Evolutionary conservation across 371 early-diverging fungal species (phyloP).

Genomic region (Mortierella sp.): DNA sequence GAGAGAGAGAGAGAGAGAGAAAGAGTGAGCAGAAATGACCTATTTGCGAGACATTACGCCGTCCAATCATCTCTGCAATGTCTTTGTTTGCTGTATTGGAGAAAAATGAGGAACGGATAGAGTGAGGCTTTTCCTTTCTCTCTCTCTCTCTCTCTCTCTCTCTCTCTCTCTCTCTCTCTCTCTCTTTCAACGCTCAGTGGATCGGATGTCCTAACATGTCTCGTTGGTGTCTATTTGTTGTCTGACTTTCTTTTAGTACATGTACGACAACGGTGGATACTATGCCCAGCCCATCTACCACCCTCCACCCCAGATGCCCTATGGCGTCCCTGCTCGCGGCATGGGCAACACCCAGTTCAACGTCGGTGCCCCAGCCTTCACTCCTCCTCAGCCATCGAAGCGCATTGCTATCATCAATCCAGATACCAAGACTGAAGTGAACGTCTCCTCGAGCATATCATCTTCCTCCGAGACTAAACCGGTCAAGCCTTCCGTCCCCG

Average conservation of each 20-base stretch:
- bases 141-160: no score
- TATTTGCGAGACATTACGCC: no score
- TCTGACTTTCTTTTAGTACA: constrained; percentile 31
- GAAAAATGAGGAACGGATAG: no score
- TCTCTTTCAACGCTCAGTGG: background rate
- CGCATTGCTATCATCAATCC: constrained; percentile 84
- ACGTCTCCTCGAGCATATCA: constrained; percentile 44
- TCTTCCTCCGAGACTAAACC: constrained; percentile 48
- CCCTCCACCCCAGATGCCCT: constrained; percentile 49
- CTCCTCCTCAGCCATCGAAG: constrained; percentile 57
- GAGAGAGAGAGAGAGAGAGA: background rate
- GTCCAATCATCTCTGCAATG: no score
- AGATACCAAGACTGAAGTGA: constrained; percentile 73
- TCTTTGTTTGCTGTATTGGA: no score
- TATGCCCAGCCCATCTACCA: constrained; percentile 47
- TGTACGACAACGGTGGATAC: constrained; percentile 23
- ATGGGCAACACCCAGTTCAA: constrained; percentile 28
- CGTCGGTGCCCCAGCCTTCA: constrained; percentile 51
- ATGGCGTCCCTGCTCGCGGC: constrained; percentile 16
- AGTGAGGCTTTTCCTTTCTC: no score
- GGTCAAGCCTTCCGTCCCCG: constrained; percentile 44
- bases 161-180: background rate
- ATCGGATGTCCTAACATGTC: background rate
- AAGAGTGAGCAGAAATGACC: no score
- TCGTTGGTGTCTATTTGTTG: no score